Conservation (phyloP, 1,284 basidiomycete species). For the Cutaneotrichosporon cutaneum region DNA sequence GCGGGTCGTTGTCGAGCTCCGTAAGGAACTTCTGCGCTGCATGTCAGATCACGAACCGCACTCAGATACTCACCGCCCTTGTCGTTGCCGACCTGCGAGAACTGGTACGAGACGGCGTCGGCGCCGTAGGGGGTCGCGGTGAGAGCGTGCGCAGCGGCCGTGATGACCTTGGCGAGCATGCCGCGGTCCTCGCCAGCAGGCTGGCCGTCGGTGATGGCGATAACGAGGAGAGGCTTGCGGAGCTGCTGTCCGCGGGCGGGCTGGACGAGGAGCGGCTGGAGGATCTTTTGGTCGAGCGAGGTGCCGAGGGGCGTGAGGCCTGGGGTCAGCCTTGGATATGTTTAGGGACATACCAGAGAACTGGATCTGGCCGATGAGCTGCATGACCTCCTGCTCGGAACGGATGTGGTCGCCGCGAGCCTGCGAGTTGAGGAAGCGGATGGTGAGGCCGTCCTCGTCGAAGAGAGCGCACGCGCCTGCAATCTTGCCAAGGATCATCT, state of each 20-base stretch:
- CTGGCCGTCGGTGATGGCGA: slow-evolving; percentile 53
- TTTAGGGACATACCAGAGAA: slow-evolving; percentile 48
- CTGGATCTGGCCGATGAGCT: slow-evolving; percentile 41
- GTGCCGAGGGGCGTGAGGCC: slow-evolving; percentile 54
- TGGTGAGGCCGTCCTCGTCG: slow-evolving; percentile 55
- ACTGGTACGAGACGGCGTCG: slow-evolving; percentile 24
- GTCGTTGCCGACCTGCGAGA: slow-evolving; percentile 27
- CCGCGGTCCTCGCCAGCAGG: slow-evolving; percentile 52
- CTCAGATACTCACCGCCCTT: slow-evolving; percentile 36
- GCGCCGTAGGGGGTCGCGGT: slow-evolving; percentile 32
- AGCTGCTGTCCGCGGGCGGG: slow-evolving; percentile 49
- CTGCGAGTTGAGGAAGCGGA: slow-evolving; percentile 55
- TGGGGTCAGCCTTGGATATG: slow-evolving; percentile 29
- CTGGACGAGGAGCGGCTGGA: slow-evolving; percentile 55
- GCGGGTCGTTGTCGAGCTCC: slow-evolving; percentile 25
- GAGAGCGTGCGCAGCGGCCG: slow-evolving; percentile 34
- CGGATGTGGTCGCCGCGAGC: slow-evolving; percentile 54
- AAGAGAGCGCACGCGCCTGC: slow-evolving; percentile 53
- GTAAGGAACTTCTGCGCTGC: slow-evolving; percentile 25
- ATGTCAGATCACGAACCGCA: slow-evolving; percentile 26
- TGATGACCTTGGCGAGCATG: slow-evolving; percentile 38
- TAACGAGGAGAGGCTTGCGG: slow-evolving; percentile 55
- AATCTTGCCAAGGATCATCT: slow-evolving; percentile 52
- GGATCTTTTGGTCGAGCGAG: slow-evolving; percentile 53
- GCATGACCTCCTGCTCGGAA: slow-evolving; percentile 43